These are phyloP conservation scores for Fusarium scirpi DNA, from an alignment of 2,329 filamentous ascomycete species.

Conservation along the genomic window DNA sequence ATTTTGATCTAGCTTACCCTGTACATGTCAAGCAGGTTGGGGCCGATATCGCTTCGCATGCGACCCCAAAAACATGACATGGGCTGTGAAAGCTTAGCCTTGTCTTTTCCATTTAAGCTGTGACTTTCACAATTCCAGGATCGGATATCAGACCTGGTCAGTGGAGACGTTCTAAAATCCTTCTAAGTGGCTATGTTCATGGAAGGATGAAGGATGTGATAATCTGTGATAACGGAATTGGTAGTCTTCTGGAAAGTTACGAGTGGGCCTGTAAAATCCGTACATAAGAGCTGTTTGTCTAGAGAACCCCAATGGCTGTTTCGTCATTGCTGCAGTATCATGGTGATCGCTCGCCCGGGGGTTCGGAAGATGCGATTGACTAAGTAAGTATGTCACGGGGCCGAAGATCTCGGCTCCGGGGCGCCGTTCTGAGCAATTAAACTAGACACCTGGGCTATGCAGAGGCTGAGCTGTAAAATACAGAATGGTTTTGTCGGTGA, in stretches of 20 bases:
- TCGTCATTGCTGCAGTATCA: slow-evolving; percentile 4
- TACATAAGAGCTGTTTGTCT: not conserved
- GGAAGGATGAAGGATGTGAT: not conserved
- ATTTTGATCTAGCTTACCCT: not conserved
- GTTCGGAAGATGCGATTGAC: slow-evolving; percentile 6
- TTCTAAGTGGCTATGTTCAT: slow-evolving; percentile 16
- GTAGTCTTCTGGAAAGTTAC: slow-evolving; percentile 13
- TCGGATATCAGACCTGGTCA: not conserved
- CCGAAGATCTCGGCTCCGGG: slow-evolving; percentile 25
- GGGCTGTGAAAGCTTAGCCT: not conserved
- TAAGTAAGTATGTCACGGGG: slow-evolving; percentile 3
- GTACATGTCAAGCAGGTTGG: not conserved
- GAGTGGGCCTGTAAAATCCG: not conserved
- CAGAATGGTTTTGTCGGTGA: not conserved
- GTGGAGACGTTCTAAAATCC: not conserved
- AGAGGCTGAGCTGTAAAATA: slow-evolving; percentile 15
- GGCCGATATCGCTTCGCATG: not conserved
- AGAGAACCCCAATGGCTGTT: not conserved
- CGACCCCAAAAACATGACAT: not conserved
- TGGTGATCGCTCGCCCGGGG: slow-evolving; percentile 15
- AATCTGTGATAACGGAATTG: not conserved
- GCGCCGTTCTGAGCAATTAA: not conserved
- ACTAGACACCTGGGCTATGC: slow-evolving; percentile 21
- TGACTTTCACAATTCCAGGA: not conserved
- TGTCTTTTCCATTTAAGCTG: not conserved